phyloP scores from a whole-genome alignment of 2,329 filamentous ascomycete genomes.

The Penicillium sp. region DNA sequence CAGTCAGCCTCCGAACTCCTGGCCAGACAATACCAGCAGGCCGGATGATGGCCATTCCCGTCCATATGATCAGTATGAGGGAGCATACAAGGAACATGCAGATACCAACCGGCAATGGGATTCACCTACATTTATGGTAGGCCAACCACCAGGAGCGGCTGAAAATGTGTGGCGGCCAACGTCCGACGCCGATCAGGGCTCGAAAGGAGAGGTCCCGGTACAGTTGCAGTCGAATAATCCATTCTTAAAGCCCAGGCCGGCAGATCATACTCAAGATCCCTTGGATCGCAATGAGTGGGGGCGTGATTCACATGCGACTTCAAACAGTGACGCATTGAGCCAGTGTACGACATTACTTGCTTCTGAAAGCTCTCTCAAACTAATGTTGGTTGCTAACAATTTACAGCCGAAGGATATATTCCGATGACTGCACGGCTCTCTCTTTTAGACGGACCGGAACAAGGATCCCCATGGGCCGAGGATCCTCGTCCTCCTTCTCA shows the following conservation, averaged over 20 bases:
- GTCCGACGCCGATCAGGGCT: slow-evolving; percentile 6
- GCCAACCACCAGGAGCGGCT: slow-evolving; percentile 18
- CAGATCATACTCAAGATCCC: slow-evolving; percentile 18
- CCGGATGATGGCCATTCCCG: slow-evolving; percentile 11
- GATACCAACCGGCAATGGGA: slow-evolving; percentile 13
- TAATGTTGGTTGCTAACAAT: slow-evolving; percentile 9
- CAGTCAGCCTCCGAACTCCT: slow-evolving; percentile 28
- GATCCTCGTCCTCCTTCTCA: slow-evolving; percentile 8
- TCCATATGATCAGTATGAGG: slow-evolving; percentile 5
- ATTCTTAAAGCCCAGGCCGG: slow-evolving; percentile 31
- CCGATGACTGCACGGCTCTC: slow-evolving; percentile 40
- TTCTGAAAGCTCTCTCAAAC: neutral
- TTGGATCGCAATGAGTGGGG: slow-evolving; percentile 20
- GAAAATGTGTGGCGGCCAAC: slow-evolving; percentile 21
- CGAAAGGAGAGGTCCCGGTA: slow-evolving; percentile 24
- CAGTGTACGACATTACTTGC: slow-evolving; percentile 27
- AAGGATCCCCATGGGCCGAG: slow-evolving; percentile 29
- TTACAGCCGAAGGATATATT: slow-evolving; percentile 35
- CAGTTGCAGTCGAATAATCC: slow-evolving; percentile 41
- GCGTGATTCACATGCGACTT: slow-evolving; percentile 20
- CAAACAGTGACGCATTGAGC: slow-evolving; percentile 28
- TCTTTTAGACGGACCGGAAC: slow-evolving; percentile 28
- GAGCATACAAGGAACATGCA: slow-evolving; percentile 5
- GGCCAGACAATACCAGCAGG: slow-evolving; percentile 27
- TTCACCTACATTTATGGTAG: slow-evolving; percentile 22